A percentile compares a stretch with the other conserved stretches of the same genome.
These are phyloP conservation scores for Aspergillus sp. DNA, from an alignment of 2,329 filamentous ascomycete species.

Conservation along the genomic window DNA sequence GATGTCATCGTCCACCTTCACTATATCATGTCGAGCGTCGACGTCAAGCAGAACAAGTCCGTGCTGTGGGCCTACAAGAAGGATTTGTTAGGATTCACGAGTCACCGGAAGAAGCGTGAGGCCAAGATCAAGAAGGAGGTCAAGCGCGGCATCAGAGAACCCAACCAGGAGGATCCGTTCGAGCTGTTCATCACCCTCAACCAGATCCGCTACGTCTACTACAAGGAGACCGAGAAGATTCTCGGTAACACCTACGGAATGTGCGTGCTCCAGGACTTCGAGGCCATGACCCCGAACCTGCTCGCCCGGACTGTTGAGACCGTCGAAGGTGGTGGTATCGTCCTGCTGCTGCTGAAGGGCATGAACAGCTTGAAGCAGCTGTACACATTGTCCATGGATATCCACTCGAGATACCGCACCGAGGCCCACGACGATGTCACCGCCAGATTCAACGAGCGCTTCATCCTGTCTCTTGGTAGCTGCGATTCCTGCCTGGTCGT, in stretches of 20 bases:
- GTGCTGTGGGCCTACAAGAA: slow-evolving; percentile 99
- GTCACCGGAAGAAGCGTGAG: slow-evolving; percentile 97
- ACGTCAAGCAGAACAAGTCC: slow-evolving; percentile 93
- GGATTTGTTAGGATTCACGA: slow-evolving; percentile 90
- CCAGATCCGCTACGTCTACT: slow-evolving; percentile 98
- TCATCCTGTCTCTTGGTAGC: slow-evolving; percentile 91
- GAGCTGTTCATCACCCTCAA: slow-evolving; percentile 95
- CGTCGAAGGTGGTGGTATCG: slow-evolving; percentile 91
- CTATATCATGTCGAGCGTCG: slow-evolving; percentile 86
- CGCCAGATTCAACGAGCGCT: slow-evolving; percentile 95
- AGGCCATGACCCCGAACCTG: slow-evolving; percentile 95
- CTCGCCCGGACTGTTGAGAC: slow-evolving; percentile 95
- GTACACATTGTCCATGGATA: slow-evolving; percentile 96
- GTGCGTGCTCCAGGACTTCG: slow-evolving; percentile 97
- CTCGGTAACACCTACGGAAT: slow-evolving; percentile 97
- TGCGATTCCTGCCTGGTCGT: slow-evolving; percentile 94
- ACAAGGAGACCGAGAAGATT: slow-evolving; percentile 99
- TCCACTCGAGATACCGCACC: slow-evolving; percentile 93
- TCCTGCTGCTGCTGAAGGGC: slow-evolving; percentile 86
- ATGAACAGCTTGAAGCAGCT: slow-evolving; percentile 97
- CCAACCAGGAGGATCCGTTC: slow-evolving; percentile 91
- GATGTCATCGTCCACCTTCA: slow-evolving; percentile 95
- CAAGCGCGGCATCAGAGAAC: slow-evolving; percentile 88
- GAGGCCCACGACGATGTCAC: slow-evolving; percentile 95
- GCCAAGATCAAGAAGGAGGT: slow-evolving; percentile 98